Conservation (phyloP, 1,139 yeast genomes). For the Saccharomyces hybrid region DNA sequence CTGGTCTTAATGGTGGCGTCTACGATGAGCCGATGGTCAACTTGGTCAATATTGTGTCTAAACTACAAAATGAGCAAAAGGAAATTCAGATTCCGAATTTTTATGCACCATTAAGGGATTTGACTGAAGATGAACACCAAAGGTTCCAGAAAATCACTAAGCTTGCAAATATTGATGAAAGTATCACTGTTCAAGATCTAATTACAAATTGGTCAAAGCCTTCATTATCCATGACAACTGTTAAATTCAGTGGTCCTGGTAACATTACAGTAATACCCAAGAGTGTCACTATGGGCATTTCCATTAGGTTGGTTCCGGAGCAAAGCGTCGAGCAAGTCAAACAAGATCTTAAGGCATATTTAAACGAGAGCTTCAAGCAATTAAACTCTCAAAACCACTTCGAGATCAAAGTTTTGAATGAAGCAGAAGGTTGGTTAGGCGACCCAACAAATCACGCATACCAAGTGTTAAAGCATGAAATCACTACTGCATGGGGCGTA, state of each 20-base stretch:
- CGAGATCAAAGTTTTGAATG: slow-evolving; percentile 56
- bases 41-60: slow-evolving; percentile 60
- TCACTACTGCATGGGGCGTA: slow-evolving; percentile 55
- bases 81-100: slow-evolving; percentile 61
- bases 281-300: slow-evolving; percentile 63
- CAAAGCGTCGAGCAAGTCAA: slow-evolving; percentile 63
- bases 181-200: slow-evolving; percentile 42
- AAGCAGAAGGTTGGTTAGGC: slow-evolving; percentile 96
- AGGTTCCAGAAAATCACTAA: slow-evolving; percentile 56
- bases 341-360: slow-evolving; percentile 39
- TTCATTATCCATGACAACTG: slow-evolving; percentile 79
- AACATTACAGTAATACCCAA: slow-evolving; percentile 88
- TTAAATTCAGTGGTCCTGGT: slow-evolving; percentile 83
- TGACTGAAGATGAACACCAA: slow-evolving; percentile 48
- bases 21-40: slow-evolving; percentile 86
- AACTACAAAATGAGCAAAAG: slow-evolving; percentile 53
- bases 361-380: slow-evolving; percentile 40
- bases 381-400: slow-evolving; percentile 56
- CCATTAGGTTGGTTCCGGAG: slow-evolving; percentile 83
- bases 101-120: slow-evolving; percentile 53
- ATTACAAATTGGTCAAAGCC: slow-evolving; percentile 90
- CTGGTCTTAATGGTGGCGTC: slow-evolving; percentile 95
- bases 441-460: slow-evolving; percentile 72
- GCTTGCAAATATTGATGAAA: slow-evolving; percentile 34
- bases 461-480: slow-evolving; percentile 51